These are phyloP conservation scores for Vitis hybrid DNA, from an alignment of 177 flowering plant genomes.

Conservation along the genomic window DNA sequence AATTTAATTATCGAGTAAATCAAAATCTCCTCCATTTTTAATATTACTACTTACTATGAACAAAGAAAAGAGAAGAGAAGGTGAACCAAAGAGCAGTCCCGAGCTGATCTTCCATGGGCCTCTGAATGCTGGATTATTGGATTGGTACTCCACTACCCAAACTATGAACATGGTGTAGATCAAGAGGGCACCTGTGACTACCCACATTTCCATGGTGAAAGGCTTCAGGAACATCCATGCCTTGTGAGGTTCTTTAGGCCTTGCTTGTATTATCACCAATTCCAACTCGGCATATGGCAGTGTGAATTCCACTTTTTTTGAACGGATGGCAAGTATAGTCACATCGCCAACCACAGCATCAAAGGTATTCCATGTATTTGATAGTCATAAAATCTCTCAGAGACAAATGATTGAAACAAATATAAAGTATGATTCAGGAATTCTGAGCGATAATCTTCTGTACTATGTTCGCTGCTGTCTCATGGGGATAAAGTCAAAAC, in stretches of 20 bases:
- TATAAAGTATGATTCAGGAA: too few relatives aligned
- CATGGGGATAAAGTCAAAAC: too few relatives aligned
- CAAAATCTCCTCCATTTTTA: too few relatives aligned
- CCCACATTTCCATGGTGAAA: constrained; percentile 43
- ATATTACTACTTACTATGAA: too few relatives aligned
- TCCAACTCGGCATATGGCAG: constrained; percentile 3
- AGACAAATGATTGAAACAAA: too few relatives aligned
- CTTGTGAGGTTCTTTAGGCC: not conserved
- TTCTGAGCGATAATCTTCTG: too few relatives aligned
- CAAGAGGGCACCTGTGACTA: constrained; percentile 24
- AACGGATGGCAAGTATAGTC: not conserved
- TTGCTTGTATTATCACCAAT: too few relatives aligned
- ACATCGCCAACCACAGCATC: constrained; percentile 4
- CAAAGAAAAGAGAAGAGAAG: too few relatives aligned
- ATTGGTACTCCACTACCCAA: not conserved
- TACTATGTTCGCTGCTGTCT: too few relatives aligned
- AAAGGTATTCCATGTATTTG: not conserved
- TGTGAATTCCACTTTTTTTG: constrained; percentile 9
- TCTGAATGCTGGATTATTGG: constrained; percentile 14
- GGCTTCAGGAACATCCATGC: constrained; percentile 40
- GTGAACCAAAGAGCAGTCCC: constrained; percentile 16
- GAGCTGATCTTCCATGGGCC: too few relatives aligned
- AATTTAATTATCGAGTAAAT: too few relatives aligned
- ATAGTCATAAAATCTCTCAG: too few relatives aligned
- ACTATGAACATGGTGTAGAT: constrained; percentile 38